phyloP scores from a whole-genome alignment of 2,329 filamentous ascomycete species.

The Penicillium corylophilum region DNA sequence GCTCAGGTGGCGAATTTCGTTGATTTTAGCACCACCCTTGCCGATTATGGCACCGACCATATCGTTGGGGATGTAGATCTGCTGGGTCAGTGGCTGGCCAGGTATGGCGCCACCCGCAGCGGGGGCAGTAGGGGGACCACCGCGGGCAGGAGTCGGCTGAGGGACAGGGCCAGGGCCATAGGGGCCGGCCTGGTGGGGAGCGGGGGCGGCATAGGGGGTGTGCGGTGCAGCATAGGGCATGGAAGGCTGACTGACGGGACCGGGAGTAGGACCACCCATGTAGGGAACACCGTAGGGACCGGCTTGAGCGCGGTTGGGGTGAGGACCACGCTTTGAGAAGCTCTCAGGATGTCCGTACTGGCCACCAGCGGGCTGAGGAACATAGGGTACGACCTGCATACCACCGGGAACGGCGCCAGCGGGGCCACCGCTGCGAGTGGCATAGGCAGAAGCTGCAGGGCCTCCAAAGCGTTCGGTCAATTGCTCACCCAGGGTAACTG shows the following conservation, averaged over 20 bases:
- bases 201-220: constrained; percentile 72
- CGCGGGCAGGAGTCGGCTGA: constrained; percentile 60
- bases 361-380: constrained; percentile 86
- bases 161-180: constrained; percentile 61
- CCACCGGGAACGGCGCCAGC: constrained; percentile 92
- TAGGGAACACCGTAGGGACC: constrained; percentile 70
- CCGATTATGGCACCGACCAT: constrained; percentile 99
- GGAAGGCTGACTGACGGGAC: constrained; percentile 60
- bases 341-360: constrained; percentile 90
- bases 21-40: constrained; percentile 98
- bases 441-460: constrained; percentile 94
- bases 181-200: constrained; percentile 72
- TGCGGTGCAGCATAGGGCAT: constrained; percentile 81
- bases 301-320: constrained; percentile 72
- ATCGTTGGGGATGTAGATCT: constrained; percentile 98
- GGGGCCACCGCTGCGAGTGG: constrained; percentile 87
- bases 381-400: constrained; percentile 99
- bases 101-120: constrained; percentile 69
- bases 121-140: constrained; percentile 61
- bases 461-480: constrained; percentile 95
- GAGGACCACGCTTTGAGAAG: constrained; percentile 71
- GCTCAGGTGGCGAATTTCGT: constrained; percentile 94
- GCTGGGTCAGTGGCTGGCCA: constrained; percentile 86
- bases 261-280: constrained; percentile 62
- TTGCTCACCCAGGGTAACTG: constrained; percentile 96